phyloP scores from a whole-genome alignment of 2,329 filamentous ascomycete genomes.

The Orbilia ellipsospora region DNA sequence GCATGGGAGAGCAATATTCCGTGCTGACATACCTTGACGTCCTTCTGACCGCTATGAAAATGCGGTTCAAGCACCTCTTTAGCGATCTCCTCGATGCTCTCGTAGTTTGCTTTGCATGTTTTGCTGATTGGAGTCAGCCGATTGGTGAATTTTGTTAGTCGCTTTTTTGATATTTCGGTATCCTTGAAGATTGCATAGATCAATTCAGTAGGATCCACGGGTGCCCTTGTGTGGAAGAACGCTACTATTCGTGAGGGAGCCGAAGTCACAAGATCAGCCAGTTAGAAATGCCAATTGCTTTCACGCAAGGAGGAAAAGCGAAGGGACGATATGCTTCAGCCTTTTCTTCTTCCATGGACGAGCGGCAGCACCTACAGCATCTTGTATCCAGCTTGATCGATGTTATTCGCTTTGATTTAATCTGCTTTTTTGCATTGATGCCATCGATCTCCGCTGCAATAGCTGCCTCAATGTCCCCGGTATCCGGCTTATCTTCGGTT shows the following conservation, averaged over 20 bases:
- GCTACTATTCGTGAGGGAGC: conserved; percentile 62
- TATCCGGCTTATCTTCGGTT: conserved; percentile 57
- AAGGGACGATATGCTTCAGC: conserved; percentile 27
- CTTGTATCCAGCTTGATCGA: conserved; percentile 67
- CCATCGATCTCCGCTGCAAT: conserved; percentile 77
- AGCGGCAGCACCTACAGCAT: conserved; percentile 64
- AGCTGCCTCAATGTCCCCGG: conserved; percentile 77
- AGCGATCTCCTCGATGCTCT: conserved; percentile 74
- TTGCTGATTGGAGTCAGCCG: conserved; percentile 67
- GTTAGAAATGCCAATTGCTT: conserved; percentile 50
- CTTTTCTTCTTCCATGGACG: conserved; percentile 11
- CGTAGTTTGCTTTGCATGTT: conserved; percentile 74
- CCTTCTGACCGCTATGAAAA: conserved; percentile 67
- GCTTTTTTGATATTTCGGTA: conserved; percentile 61
- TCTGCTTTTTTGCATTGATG: conserved; percentile 67
- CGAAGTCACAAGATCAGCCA: conserved; percentile 55
- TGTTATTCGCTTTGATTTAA: conserved; percentile 68
- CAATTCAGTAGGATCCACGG: conserved; percentile 67
- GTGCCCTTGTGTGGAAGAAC: conserved; percentile 67
- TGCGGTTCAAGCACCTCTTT: conserved; percentile 71
- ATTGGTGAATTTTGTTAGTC: conserved; percentile 66
- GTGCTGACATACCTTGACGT: conserved; percentile 58
- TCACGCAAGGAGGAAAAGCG: conserved; percentile 2
- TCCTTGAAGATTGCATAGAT: conserved; percentile 67
- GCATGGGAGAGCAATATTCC: conserved; percentile 43